A percentile compares a stretch with the other conserved stretches of the same genome.
These are phyloP conservation scores for Oryza coarctata DNA, from an alignment of 176 grass and related monocot genomes.

Conservation along the genomic window DNA sequence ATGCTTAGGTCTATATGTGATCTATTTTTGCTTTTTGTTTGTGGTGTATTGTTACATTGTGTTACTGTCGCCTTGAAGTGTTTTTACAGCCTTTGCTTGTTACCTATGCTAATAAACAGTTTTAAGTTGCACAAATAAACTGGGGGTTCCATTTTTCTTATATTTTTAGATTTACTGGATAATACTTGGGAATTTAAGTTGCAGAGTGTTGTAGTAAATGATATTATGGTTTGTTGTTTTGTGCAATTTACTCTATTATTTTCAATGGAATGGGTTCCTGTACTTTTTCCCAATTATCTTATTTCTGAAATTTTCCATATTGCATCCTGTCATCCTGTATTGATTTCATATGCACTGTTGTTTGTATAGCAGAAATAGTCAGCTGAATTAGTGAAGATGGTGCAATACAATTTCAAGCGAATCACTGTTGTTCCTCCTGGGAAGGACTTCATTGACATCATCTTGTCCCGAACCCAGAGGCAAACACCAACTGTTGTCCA, in stretches of 20 bases:
- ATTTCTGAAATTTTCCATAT: neutral
- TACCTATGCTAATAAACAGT: neutral
- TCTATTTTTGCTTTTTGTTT: neutral
- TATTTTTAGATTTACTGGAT: neutral
- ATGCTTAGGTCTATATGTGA: neutral
- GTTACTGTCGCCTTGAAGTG: neutral
- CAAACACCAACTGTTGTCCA: constrained; percentile 86
- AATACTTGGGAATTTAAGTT: neutral
- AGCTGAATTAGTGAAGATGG: constrained; percentile 40
- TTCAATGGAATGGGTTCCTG: neutral
- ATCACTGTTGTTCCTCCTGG: constrained; percentile 69
- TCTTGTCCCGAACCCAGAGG: constrained; percentile 73
- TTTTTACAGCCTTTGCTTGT: neutral
- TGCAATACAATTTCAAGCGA: constrained; percentile 82
- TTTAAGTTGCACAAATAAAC: neutral
- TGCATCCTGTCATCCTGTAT: neutral
- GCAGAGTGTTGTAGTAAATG: neutral
- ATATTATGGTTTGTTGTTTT: neutral
- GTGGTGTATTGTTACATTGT: neutral
- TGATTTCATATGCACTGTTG: neutral
- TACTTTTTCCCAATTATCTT: neutral
- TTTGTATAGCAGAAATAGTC: constrained; percentile 8
- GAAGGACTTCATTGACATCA: constrained; percentile 83
- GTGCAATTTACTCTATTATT: neutral
- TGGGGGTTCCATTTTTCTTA: neutral